These are phyloP conservation scores for Dactylellina parvicollis DNA, from an alignment of 2,329 filamentous ascomycete species.

Conservation along the genomic window DNA sequence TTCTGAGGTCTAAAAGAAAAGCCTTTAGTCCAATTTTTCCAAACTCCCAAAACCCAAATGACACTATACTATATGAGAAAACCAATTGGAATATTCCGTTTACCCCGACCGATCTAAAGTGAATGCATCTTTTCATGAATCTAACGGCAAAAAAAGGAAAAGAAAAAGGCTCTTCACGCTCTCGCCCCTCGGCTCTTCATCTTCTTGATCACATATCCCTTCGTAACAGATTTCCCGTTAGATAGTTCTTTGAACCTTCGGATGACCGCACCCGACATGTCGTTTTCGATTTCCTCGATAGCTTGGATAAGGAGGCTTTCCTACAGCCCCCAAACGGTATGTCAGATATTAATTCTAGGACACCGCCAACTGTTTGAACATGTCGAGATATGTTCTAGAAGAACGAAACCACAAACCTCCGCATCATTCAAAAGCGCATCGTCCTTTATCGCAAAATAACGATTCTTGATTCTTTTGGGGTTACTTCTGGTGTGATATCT, in stretches of 20 bases:
- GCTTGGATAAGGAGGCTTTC: slow-evolving; percentile 11
- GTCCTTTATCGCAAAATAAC: slow-evolving; percentile 26
- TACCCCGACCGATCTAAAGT: no score
- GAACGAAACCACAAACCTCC: slow-evolving; percentile 8
- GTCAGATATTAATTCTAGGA: no score
- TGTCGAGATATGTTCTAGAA: not conserved
- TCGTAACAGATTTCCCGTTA: slow-evolving; percentile 25
- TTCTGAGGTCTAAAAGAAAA: no score
- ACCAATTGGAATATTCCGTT: no score
- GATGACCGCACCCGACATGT: slow-evolving; percentile 20
- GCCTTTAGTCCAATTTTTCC: no score
- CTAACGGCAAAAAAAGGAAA: no score
- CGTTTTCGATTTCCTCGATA: slow-evolving; percentile 22
- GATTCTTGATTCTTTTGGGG: slow-evolving; percentile 17
- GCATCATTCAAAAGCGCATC: not conserved
- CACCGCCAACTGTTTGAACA: no score
- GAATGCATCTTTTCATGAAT: no score
- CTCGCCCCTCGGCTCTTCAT: slow-evolving; percentile 3
- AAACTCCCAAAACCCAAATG: no score
- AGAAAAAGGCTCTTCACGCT: not conserved
- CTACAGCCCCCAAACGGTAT: not conserved
- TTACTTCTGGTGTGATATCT: slow-evolving; percentile 14
- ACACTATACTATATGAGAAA: no score
- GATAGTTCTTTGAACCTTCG: slow-evolving; percentile 20
- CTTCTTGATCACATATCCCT: slow-evolving; percentile 23